phyloP scores from a whole-genome alignment of 2,329 filamentous ascomycete species.

The Pseudocercospora ulei region DNA sequence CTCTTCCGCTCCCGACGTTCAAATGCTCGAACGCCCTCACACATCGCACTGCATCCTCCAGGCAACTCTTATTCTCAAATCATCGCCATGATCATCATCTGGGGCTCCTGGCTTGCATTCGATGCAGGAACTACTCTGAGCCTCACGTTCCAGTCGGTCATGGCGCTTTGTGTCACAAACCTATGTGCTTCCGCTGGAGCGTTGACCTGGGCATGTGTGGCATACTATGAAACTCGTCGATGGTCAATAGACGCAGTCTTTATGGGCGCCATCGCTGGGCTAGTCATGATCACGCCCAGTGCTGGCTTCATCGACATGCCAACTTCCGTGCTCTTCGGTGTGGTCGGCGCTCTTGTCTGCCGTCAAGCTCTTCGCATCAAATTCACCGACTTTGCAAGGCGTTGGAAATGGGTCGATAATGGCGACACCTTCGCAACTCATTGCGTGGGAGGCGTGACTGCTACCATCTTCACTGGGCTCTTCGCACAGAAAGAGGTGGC shows the following conservation, averaged over 20 bases:
- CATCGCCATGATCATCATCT: slow-evolving; percentile 44
- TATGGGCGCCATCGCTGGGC: slow-evolving; percentile 46
- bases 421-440: slow-evolving; percentile 50
- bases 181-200: slow-evolving; percentile 43
- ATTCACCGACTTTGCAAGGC: slow-evolving; percentile 42
- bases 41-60: slow-evolving; percentile 42
- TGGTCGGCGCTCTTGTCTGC: slow-evolving; percentile 42
- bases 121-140: slow-evolving; percentile 44
- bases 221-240: slow-evolving; percentile 37
- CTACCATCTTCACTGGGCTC: slow-evolving; percentile 45
- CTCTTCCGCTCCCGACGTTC: slow-evolving; percentile 42
- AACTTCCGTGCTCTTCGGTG: slow-evolving; percentile 43
- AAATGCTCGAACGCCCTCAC: slow-evolving; percentile 39
- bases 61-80: slow-evolving; percentile 44
- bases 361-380: slow-evolving; percentile 48
- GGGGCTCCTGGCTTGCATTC: slow-evolving; percentile 46
- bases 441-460: slow-evolving; percentile 45
- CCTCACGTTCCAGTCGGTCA: slow-evolving; percentile 45
- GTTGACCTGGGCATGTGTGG: slow-evolving; percentile 42
- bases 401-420: slow-evolving; percentile 47
- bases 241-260: slow-evolving; percentile 46
- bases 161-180: slow-evolving; percentile 45
- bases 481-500: slow-evolving; percentile 46
- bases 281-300: slow-evolving; percentile 45
- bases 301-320: slow-evolving; percentile 45